Percentiles rank a stretch among this genome's conserved stretches.
Evolutionary conservation across 352 stramenopile genomes (phyloP).

Genomic region (Pythium biforme): DNA sequence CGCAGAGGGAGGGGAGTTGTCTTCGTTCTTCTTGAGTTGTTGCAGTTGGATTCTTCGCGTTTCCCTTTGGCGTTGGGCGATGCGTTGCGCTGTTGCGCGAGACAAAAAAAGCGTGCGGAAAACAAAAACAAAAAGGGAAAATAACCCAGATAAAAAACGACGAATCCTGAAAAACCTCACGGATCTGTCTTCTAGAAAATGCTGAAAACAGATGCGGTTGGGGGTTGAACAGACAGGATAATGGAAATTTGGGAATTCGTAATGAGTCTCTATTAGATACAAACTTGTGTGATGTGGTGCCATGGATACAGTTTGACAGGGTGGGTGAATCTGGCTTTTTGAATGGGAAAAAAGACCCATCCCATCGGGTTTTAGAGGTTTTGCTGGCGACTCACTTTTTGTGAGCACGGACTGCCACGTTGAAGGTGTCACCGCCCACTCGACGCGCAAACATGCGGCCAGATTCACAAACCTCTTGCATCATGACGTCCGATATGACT

Average conservation of each 20-base stretch:
- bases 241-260: conserved; percentile 1
- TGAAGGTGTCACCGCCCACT: conserved; percentile 17
- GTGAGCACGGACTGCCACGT: conserved; percentile 18
- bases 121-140: conserved; percentile 6
- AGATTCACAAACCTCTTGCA: too few species aligned
- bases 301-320: conserved; percentile 9
- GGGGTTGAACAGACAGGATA: not conserved
- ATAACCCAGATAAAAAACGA: conserved; percentile 5
- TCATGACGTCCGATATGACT: not conserved
- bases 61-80: not conserved
- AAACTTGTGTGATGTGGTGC: not conserved
- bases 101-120: not conserved
- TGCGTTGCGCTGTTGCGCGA: not conserved
- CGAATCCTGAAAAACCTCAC: conserved; percentile 14
- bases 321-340: conserved; percentile 4
- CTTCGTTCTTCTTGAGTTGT: conserved; percentile 5
- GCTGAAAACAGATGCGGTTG: not conserved
- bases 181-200: conserved; percentile 1
- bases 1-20: too few species aligned
- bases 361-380: not conserved
- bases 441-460: conserved; percentile 10
- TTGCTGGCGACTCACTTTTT: too few species aligned
- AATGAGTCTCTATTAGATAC: not conserved
- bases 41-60: conserved; percentile 15
- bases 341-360: not conserved